Percentiles rank a stretch among this genome's conserved stretches.
Evolutionary conservation across 2,329 filamentous ascomycete genomes (phyloP).

Genomic region (Immersiporthe knoxdaviesiana): DNA sequence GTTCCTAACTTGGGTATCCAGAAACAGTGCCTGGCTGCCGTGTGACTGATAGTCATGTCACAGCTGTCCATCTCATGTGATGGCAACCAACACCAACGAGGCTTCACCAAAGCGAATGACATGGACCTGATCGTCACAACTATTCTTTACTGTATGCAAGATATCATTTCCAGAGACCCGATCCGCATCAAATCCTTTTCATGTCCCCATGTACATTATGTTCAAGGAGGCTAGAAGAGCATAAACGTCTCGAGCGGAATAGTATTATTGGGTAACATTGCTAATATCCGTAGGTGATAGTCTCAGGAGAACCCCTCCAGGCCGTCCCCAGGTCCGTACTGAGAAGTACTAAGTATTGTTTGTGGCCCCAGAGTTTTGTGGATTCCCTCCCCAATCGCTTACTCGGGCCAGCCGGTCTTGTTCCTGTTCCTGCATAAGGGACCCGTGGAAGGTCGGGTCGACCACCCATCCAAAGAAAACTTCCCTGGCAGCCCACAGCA

Average conservation of each 20-base stretch:
- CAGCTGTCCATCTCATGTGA: neutral
- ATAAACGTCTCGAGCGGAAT: neutral
- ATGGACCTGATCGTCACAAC: neutral
- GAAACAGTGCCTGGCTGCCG: neutral
- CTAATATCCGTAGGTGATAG: neutral
- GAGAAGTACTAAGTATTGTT: too few relatives aligned
- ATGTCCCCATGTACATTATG: neutral
- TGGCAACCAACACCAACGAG: too few relatives aligned
- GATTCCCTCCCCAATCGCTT: neutral
- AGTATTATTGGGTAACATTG: neutral
- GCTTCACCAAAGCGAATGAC: too few relatives aligned
- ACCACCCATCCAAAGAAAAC: neutral
- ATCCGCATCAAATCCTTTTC: neutral
- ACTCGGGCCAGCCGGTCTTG: constrained; percentile 1
- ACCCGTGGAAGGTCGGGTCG: too few relatives aligned
- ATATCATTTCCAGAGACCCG: neutral
- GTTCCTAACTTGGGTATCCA: neutral
- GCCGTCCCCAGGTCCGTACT: neutral
- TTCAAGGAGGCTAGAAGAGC: neutral
- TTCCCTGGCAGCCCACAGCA: neutral
- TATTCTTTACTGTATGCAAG: neutral
- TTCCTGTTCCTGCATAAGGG: constrained; percentile 5
- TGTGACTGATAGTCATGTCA: neutral
- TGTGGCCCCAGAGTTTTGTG: neutral
- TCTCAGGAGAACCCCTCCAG: neutral